Base-by-base conservation (phyloP, 108 stramenopile genomes). In the Licmophora abbreviata region DNA sequence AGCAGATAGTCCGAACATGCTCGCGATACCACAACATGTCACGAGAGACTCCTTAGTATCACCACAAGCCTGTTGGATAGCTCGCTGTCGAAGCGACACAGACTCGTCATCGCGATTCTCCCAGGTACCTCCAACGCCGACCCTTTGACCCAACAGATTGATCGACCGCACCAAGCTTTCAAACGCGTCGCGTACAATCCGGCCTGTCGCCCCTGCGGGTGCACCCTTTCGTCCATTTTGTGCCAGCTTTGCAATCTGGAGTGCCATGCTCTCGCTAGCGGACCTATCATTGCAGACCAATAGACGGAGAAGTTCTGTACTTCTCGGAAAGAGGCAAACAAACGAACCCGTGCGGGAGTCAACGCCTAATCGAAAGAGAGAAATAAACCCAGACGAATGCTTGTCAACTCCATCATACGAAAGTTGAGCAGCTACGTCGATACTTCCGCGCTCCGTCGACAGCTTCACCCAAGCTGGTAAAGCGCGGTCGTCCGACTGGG, bases 91-190 rank as follows among this genome's bases (percentile, higher is more conserved):
- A 20, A 92, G 47, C 10, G 64, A 62, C 7, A 72, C 29, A 23
- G 81, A 75, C 43, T 56, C 38, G 21, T 62, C 56, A 71, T 88
- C 82, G n/a, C 56, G 54, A 53, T 92, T 76, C 37, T 79, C 76
- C 91, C 91, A 92, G 3, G 57, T 52, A 17, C 83, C 83, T 22
- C 90, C 90, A 22, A 92, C 84, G 26, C 90, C 90, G 35, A 73
- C 76, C 25, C 79, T 76, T 35, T 77, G 63, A 29, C 91, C 91
- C 28, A 92, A 50, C n/a, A 85, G 59, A 69, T 87, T 81, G 67
- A 88, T 81, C 3, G 91, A 77, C 55, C 91, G 64, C 14, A 67
- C 46, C n/a, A 92, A 48, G 1, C 74, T 79, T 44, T 83, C 79
- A 60, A 92, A 86, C 27, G 80, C 72, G 51, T 88, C 86, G 10